Conservation (phyloP, 2,329 filamentous ascomycete species). For the Graphium sp. region DNA sequence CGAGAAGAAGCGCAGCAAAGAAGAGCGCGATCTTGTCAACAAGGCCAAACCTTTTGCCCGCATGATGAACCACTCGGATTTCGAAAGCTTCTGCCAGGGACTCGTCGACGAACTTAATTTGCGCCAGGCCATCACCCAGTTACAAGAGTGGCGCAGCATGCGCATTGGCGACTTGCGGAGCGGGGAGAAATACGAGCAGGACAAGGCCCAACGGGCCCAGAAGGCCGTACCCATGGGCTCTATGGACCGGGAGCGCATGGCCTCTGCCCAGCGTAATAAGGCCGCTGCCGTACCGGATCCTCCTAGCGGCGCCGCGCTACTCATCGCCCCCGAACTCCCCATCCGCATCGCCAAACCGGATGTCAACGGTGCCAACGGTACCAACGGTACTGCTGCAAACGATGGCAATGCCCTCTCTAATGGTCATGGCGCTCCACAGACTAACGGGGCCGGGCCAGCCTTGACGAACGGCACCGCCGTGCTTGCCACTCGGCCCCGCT, state of each 20-base stretch:
- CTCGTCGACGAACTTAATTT: slow-evolving; percentile 84
- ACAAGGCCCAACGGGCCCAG: slow-evolving; percentile 64
- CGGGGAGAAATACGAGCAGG: slow-evolving; percentile 83
- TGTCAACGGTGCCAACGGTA: slow-evolving; percentile 13
- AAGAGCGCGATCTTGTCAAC: slow-evolving; percentile 79
- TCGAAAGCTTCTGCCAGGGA: slow-evolving; percentile 69
- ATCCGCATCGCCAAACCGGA: slow-evolving; percentile 30
- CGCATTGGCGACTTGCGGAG: slow-evolving; percentile 70
- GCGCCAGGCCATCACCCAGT: slow-evolving; percentile 70
- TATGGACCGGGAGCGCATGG: slow-evolving; percentile 67
- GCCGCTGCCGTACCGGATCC: slow-evolving; percentile 52
- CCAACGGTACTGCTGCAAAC: slow-evolving; percentile 14
- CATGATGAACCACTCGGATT: slow-evolving; percentile 92
- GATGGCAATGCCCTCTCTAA: slow-evolving; percentile 37
- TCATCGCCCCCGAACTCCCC: slow-evolving; percentile 67
- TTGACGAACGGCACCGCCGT: slow-evolving; percentile 18
- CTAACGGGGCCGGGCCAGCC: slow-evolving; percentile 35
- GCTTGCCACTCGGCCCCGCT: slow-evolving; percentile 18
- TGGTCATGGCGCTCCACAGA: slow-evolving; percentile 24
- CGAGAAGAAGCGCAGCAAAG: slow-evolving; percentile 92
- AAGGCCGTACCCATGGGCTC: slow-evolving; percentile 56
- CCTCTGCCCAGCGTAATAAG: slow-evolving; percentile 51
- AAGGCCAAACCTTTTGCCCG: slow-evolving; percentile 92
- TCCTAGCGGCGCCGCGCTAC: slow-evolving; percentile 55
- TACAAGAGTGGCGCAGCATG: slow-evolving; percentile 85